Percentiles rank a stretch among this genome's conserved stretches.
phyloP scores from a whole-genome alignment of 2,329 filamentous ascomycete genomes.

The Lasiodiplodia citricola region DNA sequence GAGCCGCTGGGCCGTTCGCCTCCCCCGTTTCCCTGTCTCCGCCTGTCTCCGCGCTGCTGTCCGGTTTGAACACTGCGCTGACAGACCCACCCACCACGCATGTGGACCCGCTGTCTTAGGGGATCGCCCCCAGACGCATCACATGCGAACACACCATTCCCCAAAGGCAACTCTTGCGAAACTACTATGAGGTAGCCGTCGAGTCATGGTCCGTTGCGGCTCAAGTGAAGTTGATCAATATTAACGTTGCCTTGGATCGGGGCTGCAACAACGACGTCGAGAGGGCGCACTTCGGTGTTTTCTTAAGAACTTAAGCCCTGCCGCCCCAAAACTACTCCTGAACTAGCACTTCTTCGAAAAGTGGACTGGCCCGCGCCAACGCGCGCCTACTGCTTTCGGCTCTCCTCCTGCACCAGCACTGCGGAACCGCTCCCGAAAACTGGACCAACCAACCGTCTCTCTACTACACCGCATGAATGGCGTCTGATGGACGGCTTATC shows the following conservation, averaged over 20 bases:
- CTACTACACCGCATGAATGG: background rate
- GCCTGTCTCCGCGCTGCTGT: slow-evolving; percentile 3
- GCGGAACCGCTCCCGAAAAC: background rate
- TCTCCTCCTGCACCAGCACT: background rate
- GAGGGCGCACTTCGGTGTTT: background rate
- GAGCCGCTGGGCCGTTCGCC: background rate
- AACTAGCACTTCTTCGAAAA: background rate
- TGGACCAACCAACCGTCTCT: background rate
- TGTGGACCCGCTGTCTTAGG: background rate
- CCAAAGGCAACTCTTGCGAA: background rate
- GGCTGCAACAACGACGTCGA: background rate
- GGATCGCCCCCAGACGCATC: slow-evolving; percentile 19
- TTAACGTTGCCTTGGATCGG: background rate
- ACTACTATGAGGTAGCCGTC: background rate
- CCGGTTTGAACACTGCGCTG: background rate
- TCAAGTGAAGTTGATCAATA: background rate
- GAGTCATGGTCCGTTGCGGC: background rate
- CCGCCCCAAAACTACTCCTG: background rate
- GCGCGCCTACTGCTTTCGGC: too few relatives aligned
- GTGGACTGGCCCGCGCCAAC: background rate
- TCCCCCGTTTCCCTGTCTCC: slow-evolving; percentile 5
- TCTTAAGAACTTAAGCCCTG: too few relatives aligned
- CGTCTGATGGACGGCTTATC: background rate
- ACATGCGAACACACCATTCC: background rate
- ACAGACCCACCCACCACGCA: background rate